Percentiles rank a stretch among this genome's conserved stretches.
phyloP scores from a whole-genome alignment of 2,329 filamentous ascomycete species.

The Epichloe typhina region DNA sequence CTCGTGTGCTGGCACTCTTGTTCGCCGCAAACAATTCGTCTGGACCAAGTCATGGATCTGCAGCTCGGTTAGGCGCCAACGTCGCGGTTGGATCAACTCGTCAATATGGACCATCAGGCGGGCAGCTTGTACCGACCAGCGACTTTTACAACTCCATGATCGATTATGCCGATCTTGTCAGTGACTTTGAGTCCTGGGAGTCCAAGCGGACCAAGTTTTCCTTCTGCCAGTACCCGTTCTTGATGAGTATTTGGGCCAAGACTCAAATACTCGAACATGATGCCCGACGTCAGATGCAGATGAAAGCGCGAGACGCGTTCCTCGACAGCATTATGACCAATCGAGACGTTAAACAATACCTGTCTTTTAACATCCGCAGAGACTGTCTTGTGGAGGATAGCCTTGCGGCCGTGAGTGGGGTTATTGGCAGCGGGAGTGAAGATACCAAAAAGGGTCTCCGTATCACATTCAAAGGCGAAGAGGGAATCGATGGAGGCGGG shows the following conservation, averaged over 20 bases:
- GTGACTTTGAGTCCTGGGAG: constrained; percentile 84
- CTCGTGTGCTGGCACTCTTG: constrained; percentile 65
- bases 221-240: constrained; percentile 87
- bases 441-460: constrained; percentile 84
- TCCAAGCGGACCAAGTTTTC: constrained; percentile 59
- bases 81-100: constrained; percentile 9
- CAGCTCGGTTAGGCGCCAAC: constrained; percentile 8
- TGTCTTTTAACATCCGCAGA: constrained; percentile 63
- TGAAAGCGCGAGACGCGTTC: constrained; percentile 77
- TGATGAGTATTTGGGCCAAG: constrained; percentile 84
- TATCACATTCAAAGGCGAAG: constrained; percentile 77
- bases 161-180: constrained; percentile 73
- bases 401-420: constrained; percentile 70
- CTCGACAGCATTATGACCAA: constrained; percentile 76
- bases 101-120: constrained; percentile 25
- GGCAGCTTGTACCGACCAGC: constrained; percentile 63
- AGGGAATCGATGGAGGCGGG: constrained; percentile 82
- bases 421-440: constrained; percentile 65
- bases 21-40: constrained; percentile 65
- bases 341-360: constrained; percentile 60
- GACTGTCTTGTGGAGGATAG: constrained; percentile 86
- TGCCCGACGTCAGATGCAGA: constrained; percentile 77
- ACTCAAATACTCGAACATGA: constrained; percentile 84
- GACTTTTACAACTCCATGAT: constrained; percentile 81
- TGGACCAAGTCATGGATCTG: constrained; percentile 22